These are phyloP conservation scores for Beauveria rudraprayagi DNA, from an alignment of 2,329 filamentous ascomycete genomes.

Conservation along the genomic window DNA sequence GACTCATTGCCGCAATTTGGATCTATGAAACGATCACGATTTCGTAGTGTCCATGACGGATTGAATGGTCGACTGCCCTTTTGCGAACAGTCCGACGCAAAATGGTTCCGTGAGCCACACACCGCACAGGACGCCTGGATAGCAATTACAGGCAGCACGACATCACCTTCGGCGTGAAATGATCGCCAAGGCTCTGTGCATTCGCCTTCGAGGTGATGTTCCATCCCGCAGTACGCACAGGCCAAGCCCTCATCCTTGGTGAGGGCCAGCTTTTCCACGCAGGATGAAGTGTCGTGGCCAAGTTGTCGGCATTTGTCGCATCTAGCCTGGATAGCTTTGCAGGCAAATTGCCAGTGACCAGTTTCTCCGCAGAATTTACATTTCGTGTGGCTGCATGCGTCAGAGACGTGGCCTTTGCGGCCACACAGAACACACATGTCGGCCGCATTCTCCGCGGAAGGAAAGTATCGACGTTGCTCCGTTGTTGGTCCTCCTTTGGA, in stretches of 20 bases:
- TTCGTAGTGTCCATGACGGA: slow-evolving; percentile 45
- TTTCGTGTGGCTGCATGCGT: slow-evolving; percentile 34
- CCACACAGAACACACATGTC: slow-evolving; percentile 46
- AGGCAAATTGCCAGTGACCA: slow-evolving; percentile 42
- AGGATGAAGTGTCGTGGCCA: slow-evolving; percentile 47
- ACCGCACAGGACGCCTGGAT: slow-evolving; percentile 47
- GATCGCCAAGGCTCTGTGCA: slow-evolving; percentile 56
- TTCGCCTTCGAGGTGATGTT: slow-evolving; percentile 48
- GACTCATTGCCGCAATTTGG: slow-evolving; percentile 30
- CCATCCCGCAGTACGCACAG: slow-evolving; percentile 53
- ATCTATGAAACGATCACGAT: slow-evolving; percentile 43
- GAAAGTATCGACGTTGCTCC: slow-evolving; percentile 41
- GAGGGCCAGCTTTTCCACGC: slow-evolving; percentile 47
- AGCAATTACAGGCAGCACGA: slow-evolving; percentile 38
- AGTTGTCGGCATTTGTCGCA: slow-evolving; percentile 54
- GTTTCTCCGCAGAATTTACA: slow-evolving; percentile 41
- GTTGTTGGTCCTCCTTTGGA: not conserved
- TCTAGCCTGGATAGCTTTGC: slow-evolving; percentile 37
- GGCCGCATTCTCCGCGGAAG: slow-evolving; percentile 34
- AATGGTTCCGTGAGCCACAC: slow-evolving; percentile 49
- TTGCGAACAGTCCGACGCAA: slow-evolving; percentile 45
- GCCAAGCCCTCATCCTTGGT: slow-evolving; percentile 45
- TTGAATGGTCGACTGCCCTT: slow-evolving; percentile 19
- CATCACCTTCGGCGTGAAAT: slow-evolving; percentile 34
- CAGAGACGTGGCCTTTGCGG: slow-evolving; percentile 35